Evolutionary conservation across 2,329 filamentous ascomycete genomes (phyloP).

Genomic region (Fusarium veterinarium): DNA sequence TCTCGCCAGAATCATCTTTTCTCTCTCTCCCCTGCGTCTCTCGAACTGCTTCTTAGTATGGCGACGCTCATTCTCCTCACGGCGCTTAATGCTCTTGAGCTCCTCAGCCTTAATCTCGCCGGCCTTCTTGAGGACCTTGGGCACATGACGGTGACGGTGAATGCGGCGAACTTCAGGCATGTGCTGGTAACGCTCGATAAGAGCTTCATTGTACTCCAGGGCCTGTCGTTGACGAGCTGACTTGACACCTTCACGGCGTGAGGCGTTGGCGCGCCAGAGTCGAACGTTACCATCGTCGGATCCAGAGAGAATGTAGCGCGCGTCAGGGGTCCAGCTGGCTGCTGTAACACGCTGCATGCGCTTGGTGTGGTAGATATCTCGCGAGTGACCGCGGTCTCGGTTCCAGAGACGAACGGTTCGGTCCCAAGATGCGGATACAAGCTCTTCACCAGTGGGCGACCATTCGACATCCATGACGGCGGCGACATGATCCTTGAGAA

Average conservation of each 20-base stretch:
- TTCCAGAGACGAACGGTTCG: constrained; percentile 89
- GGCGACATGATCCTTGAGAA: constrained; percentile 87
- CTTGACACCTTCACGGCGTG: constrained; percentile 85
- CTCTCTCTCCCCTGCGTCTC: constrained; percentile 80
- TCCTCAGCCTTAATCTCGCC: constrained; percentile 94
- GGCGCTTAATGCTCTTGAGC: constrained; percentile 85
- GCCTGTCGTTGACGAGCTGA: constrained; percentile 86
- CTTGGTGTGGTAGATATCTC: constrained; percentile 97
- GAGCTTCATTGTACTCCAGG: constrained; percentile 89
- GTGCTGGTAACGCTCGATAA: constrained; percentile 86
- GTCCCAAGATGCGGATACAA: constrained; percentile 88
- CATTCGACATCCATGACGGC: constrained; percentile 98
- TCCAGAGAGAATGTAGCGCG: constrained; percentile 88
- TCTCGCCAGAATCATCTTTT: constrained; percentile 87
- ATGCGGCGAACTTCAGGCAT: constrained; percentile 97
- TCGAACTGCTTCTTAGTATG: constrained; percentile 87
- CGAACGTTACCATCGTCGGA: constrained; percentile 91
- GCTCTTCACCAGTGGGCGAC: constrained; percentile 91
- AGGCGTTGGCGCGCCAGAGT: constrained; percentile 90
- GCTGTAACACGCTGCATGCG: constrained; percentile 96
- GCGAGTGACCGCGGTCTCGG: constrained; percentile 81
- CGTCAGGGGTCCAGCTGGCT: constrained; percentile 86
- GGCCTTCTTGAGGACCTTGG: constrained; percentile 95
- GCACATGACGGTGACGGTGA: constrained; percentile 88
- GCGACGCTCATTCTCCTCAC: constrained; percentile 93